phyloP scores from a whole-genome alignment of 495 filamentous ascomycete genomes.

The Monascus purpureus region DNA sequence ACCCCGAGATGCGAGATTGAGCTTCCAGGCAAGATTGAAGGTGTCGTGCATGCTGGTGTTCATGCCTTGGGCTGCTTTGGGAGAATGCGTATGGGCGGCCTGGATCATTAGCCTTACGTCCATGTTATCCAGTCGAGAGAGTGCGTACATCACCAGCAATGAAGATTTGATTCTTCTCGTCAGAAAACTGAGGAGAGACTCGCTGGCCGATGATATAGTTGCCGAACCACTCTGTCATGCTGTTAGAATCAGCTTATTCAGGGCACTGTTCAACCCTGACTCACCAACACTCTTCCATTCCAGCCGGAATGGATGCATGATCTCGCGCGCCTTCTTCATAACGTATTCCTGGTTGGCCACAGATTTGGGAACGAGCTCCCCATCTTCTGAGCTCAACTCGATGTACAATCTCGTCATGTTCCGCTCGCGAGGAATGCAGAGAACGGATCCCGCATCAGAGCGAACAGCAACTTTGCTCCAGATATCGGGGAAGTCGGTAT shows the following conservation, averaged over 20 bases:
- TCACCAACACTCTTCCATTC: conserved; percentile 44
- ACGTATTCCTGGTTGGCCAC: conserved; percentile 55
- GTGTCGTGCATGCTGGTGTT: conserved; percentile 75
- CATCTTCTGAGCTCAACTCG: conserved; percentile 54
- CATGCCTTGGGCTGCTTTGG: conserved; percentile 84
- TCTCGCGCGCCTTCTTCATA: conserved; percentile 48
- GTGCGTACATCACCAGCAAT: conserved; percentile 61
- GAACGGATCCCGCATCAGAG: conserved; percentile 54
- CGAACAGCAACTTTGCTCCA: conserved; percentile 58
- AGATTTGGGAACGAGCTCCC: conserved; percentile 44
- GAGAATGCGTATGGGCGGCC: conserved; percentile 60
- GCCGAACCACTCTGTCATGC: no score
- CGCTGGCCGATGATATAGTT: conserved; percentile 76
- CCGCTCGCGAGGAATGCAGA: conserved; percentile 63
- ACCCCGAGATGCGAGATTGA: conserved; percentile 53
- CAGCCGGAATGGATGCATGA: conserved; percentile 53
- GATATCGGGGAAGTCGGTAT: conserved; percentile 66
- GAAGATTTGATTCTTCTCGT: conserved; percentile 52
- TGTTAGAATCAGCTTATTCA: no score
- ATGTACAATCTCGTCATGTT: conserved; percentile 67
- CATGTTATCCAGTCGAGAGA: neutral
- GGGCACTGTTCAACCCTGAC: conserved; percentile 32
- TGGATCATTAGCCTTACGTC: conserved; percentile 1
- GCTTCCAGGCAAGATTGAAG: conserved; percentile 74
- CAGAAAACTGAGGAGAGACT: conserved; percentile 53